These are phyloP conservation scores for Cercospora nicotianae DNA, from an alignment of 2,329 filamentous ascomycete species.

Conservation along the genomic window DNA sequence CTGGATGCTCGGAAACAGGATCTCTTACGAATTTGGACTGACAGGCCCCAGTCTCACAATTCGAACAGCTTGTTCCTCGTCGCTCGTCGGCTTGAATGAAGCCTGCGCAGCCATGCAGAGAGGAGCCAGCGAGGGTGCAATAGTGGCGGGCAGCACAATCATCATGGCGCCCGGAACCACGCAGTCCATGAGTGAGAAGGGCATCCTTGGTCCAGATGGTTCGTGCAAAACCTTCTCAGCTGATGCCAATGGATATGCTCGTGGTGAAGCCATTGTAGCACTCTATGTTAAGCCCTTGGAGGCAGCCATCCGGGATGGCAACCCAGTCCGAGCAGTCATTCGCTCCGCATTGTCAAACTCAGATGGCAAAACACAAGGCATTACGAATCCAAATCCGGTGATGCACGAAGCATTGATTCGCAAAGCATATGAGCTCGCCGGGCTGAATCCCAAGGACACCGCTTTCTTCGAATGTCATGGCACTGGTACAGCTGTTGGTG, in stretches of 20 bases:
- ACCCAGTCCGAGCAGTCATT: constrained; percentile 14
- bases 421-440: background rate
- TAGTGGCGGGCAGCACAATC: background rate
- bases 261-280: background rate
- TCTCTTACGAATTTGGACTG: constrained; percentile 28
- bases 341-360: constrained; percentile 1
- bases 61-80: constrained; percentile 2
- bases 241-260: background rate
- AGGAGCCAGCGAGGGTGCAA: background rate
- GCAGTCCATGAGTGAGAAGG: background rate
- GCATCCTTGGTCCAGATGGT: background rate
- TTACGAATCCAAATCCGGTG: constrained; percentile 4
- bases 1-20: constrained; percentile 24
- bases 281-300: background rate
- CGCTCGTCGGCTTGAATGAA: background rate
- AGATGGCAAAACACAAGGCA: constrained; percentile 1
- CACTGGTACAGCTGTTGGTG: background rate
- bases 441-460: background rate
- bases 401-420: background rate
- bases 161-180: background rate
- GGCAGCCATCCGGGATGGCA: background rate
- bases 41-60: constrained; percentile 7
- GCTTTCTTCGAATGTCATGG: background rate
- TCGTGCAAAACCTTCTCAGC: background rate
- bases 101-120: background rate